Evolutionary conservation across 495 filamentous ascomycete species (phyloP).

Genomic region (Penicillium daleae): DNA sequence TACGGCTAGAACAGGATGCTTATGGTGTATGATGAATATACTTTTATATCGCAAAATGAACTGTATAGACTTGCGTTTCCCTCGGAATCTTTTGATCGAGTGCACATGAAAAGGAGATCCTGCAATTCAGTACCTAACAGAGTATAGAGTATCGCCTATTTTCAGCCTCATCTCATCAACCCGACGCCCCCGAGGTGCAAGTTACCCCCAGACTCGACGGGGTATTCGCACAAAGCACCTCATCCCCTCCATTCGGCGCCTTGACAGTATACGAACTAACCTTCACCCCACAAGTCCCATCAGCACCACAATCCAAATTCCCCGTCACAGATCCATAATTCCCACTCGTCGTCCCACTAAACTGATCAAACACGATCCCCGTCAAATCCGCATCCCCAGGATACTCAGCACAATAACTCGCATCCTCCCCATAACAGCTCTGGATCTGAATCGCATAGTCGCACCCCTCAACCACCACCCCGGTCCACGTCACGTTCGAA

Average conservation of each 20-base stretch:
- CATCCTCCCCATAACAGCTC: constrained; percentile 50
- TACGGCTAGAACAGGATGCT: constrained; percentile 1
- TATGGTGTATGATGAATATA: constrained; percentile 29
- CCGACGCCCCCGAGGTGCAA: constrained; percentile 45
- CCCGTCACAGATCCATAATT: constrained; percentile 44
- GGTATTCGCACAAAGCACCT: constrained; percentile 48
- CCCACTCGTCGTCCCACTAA: constrained; percentile 45
- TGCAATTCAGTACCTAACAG: not conserved
- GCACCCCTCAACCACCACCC: constrained; percentile 39
- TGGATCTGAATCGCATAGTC: constrained; percentile 55
- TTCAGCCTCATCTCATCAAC: constrained; percentile 10
- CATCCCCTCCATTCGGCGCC: constrained; percentile 36
- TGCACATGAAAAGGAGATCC: not conserved
- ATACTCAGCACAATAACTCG: constrained; percentile 41
- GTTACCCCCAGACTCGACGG: constrained; percentile 38
- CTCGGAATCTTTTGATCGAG: not conserved
- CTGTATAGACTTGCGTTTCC: constrained; percentile 14
- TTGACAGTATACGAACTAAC: constrained; percentile 38
- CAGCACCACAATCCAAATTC: constrained; percentile 45
- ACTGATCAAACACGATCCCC: constrained; percentile 39
- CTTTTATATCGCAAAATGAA: constrained; percentile 28
- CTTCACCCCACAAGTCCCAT: constrained; percentile 43
- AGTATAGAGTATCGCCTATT: not conserved
- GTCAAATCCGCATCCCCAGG: constrained; percentile 41
- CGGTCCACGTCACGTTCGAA: constrained; percentile 46